These are phyloP conservation scores for Lachnellula hyalina DNA, from an alignment of 2,329 filamentous ascomycete species.

Conservation along the genomic window DNA sequence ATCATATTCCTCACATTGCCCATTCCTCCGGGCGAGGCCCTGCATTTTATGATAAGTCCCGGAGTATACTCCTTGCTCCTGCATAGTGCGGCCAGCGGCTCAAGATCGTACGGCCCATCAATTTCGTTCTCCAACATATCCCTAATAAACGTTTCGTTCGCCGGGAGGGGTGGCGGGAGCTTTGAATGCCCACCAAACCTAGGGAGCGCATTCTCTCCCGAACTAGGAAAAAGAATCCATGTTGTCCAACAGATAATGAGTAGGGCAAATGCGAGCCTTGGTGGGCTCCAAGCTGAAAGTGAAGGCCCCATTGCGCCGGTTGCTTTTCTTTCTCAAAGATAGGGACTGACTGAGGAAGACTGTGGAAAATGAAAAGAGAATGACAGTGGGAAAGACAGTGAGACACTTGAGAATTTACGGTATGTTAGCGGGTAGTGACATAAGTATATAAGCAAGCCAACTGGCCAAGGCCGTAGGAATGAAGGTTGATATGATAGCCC, in stretches of 20 bases:
- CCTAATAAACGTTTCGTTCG: background rate
- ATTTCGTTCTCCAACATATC: background rate
- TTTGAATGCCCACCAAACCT: background rate
- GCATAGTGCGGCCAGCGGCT: background rate
- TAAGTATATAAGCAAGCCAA: no score
- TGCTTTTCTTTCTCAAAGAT: no score
- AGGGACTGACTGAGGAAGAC: no score
- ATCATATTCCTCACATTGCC: constrained; percentile 39
- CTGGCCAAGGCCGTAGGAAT: no score
- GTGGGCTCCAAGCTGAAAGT: background rate
- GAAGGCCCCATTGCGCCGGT: background rate
- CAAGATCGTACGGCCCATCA: constrained; percentile 1
- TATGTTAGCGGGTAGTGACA: no score
- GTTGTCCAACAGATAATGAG: background rate
- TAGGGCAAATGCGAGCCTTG: background rate
- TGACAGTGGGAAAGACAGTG: no score
- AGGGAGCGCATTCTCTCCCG: background rate
- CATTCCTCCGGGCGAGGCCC: constrained; percentile 37
- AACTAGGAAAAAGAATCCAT: background rate
- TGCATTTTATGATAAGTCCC: constrained; percentile 39
- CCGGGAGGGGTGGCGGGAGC: background rate
- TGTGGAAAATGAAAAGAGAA: no score
- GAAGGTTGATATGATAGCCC: no score
- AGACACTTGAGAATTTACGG: no score
- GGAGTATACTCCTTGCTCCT: background rate